Base-by-base conservation (phyloP, 192 early-diverging fungal genomes). In the Backusella tarrabulga region DNA sequence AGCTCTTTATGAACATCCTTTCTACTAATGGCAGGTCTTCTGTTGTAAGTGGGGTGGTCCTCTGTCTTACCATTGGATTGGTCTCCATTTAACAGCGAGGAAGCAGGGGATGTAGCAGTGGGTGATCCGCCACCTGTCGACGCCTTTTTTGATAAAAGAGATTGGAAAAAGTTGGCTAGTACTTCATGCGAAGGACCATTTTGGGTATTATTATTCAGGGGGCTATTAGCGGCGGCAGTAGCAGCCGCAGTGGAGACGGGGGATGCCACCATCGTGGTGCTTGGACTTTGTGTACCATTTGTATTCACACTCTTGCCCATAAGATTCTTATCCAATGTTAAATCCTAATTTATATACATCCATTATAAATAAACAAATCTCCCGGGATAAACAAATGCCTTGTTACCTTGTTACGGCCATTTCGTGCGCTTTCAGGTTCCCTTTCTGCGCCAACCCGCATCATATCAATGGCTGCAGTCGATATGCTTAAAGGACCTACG, bases 101-200 rank as follows among this genome's bases (percentile, higher is more conserved):
- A 75, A 19, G 50, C 34, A 32, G 67, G 40, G 14, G 68, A 50
- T 9, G 68, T 60, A 1, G 41, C 26, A 19, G 60, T 68, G 9
- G 56, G 60, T 21, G 72, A 50, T 38, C 32, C 60, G 17, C 71
- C 54, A 32, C 75, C 71, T 19, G 73, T 71, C 6, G 76, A 50
- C 7, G 80, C 76, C 75, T 89, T 92, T 34, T 91, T 88, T 7
- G 85, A 88, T 44, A 95, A 87, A 69, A 98, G 87, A 14, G 91
- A 93, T 81, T 96, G 92, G 90, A 97, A 98, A 79, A 97, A 98
- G 78, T 93, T 93, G 23, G 93, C 91, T 23, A 97, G 83, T 6
- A 95, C 94, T 81, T 95, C 95, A 75, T 94, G 86, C 7, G 87
- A 76, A 29, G 81, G 77, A 29, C 77, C 78, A 23, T 69, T 36